Evolutionary conservation across 176 grass and related monocot species (phyloP), one percentile per base, ranked within the genome.

Genomic region (Oryza glaberrima): DNA sequence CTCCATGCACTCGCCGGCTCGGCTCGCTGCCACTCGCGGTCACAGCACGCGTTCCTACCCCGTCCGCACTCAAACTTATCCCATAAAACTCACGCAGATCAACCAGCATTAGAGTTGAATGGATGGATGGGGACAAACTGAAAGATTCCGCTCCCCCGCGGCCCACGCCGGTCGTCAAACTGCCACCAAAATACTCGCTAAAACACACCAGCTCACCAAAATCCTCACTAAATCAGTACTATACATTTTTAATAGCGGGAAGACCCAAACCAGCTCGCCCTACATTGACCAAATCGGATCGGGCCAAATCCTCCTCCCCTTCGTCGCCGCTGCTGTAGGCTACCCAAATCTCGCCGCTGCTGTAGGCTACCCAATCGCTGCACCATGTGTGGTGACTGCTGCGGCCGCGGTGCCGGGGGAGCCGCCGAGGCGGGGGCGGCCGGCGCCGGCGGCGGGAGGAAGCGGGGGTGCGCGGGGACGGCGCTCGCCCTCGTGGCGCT

Each of bases 311-410:
- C n/a, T 22, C 16, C 47, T 7, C 1, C 16, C 40, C 2, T 30
- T 41, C 35, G 13, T 51, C 47, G 13, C 46, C 43, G 8, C 71
- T 41, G 70, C 32, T 12, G 30, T 32, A 32, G 52, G 23, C 25
- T 65, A 58, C 6, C 41, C 81, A 43, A 71, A 83, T 48, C 56
- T 65, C 43, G 69, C 23, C 23, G 25, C 35, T 28, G 28, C 28
- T 28, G 28, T 28, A 12, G 52, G 23, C 35, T 65, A 58, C 6
- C 41, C 81, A 43, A 71, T n/a, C 7, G 49, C 80, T 11, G 77
- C 40, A 41, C 88, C 75, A 94, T 91, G 90, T 90, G 83, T 26
- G 84, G 81, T 5, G 72, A 75, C 48, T 86, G 94, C 76, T 0
- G 89, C 76, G 20, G 93, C 83, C 72, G 73, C 58, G 20, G 56